Evolutionary conservation across 495 filamentous ascomycete genomes (phyloP).

Genomic region (Tuber umbilicatum): DNA sequence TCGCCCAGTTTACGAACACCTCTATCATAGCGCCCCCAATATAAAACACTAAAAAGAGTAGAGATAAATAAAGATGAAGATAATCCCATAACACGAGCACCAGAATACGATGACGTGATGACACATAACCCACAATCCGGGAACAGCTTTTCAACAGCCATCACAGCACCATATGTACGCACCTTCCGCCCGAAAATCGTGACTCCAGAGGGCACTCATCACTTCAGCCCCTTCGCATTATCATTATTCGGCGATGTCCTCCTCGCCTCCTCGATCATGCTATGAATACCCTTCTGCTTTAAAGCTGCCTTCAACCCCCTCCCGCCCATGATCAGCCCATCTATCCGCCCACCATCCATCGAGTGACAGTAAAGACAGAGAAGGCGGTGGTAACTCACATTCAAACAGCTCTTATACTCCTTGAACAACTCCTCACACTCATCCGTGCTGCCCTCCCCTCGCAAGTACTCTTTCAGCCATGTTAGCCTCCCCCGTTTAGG

Average conservation of each 20-base stretch:
- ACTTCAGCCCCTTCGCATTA: conserved; percentile 40
- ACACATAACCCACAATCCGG: neutral
- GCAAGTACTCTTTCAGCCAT: conserved; percentile 55
- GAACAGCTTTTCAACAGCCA: neutral
- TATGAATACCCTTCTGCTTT: conserved; percentile 61
- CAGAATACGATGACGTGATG: neutral
- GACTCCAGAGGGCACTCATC: neutral
- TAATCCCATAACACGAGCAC: neutral
- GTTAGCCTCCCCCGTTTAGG: conserved; percentile 7
- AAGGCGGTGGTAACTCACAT: conserved; percentile 48
- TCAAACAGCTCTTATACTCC: conserved; percentile 61
- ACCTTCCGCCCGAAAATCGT: neutral
- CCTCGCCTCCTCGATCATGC: conserved; percentile 63
- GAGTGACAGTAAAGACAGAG: neutral
- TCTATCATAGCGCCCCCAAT: neutral
- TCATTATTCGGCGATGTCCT: conserved; percentile 60
- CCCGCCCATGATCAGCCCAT: conserved; percentile 13
- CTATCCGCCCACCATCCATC: neutral
- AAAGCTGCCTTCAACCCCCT: conserved; percentile 53
- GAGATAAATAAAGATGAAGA: neutral
- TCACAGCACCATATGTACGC: neutral
- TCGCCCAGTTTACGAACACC: neutral
- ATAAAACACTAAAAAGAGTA: neutral
- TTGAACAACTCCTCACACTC: conserved; percentile 64
- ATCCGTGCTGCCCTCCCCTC: conserved; percentile 57